Evolutionary conservation across 306 rosid species (phyloP).

Genomic region (Pterocarpus macrocarpus): DNA sequence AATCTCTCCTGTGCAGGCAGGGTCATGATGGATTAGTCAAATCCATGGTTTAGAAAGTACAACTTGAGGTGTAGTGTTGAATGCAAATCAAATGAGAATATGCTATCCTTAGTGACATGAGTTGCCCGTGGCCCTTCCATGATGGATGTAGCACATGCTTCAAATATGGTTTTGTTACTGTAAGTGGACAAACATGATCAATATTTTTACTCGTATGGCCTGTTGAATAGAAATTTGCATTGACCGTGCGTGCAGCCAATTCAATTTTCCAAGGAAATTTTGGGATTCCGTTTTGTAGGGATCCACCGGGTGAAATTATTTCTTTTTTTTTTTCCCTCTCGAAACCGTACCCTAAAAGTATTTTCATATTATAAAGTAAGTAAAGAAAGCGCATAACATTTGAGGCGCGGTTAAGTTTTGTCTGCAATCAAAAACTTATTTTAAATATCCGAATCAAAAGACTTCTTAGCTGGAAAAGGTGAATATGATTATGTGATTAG

Average conservation of each 20-base stretch:
- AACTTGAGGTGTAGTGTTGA: too few relatives aligned
- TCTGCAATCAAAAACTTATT: too few relatives aligned
- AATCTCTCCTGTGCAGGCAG: too few relatives aligned
- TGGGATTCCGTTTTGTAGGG: slow-evolving; percentile 37
- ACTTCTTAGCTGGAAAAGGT: neutral
- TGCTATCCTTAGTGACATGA: neutral
- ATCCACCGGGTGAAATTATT: neutral
- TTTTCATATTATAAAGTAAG: neutral
- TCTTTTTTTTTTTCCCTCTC: neutral
- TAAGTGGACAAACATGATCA: neutral
- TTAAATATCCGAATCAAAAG: neutral
- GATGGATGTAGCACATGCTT: slow-evolving; percentile 25
- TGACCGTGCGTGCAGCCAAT: slow-evolving; percentile 24
- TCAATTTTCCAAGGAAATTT: slow-evolving; percentile 16
- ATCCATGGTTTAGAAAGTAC: too few relatives aligned
- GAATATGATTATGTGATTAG: neutral
- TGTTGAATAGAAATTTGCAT: slow-evolving; percentile 9
- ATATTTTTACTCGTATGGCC: neutral
- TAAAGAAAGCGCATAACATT: too few relatives aligned
- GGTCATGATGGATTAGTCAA: too few relatives aligned
- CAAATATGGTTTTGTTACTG: neutral
- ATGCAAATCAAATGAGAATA: neutral
- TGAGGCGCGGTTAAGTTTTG: neutral
- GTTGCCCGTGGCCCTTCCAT: neutral
- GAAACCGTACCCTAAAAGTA: too few relatives aligned